phyloP scores from a whole-genome alignment of 1,284 basidiomycete genomes.

The Flammula alnicola region DNA sequence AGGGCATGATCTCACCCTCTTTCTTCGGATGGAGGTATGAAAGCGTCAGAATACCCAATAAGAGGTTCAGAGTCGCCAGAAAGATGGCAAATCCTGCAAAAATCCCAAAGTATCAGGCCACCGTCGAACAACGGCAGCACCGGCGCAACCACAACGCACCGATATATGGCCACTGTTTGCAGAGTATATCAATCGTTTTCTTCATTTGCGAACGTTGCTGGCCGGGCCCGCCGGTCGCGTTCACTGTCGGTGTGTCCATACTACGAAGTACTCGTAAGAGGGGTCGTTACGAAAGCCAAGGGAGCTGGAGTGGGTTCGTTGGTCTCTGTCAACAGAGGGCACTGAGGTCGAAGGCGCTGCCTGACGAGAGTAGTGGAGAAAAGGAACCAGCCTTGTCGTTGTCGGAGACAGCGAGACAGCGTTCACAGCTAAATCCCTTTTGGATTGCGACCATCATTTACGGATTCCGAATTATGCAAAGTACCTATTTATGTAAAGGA shows the following conservation, averaged over 20 bases:
- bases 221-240: slow-evolving; percentile 25
- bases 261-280: not conserved
- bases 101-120: slow-evolving; percentile 1
- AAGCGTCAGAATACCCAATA: slow-evolving; percentile 30
- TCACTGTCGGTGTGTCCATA: slow-evolving; percentile 15
- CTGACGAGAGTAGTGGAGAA: slow-evolving; percentile 10
- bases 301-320: no score
- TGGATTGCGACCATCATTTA: slow-evolving; percentile 14
- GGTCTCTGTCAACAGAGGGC: slow-evolving; percentile 23
- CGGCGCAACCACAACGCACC: slow-evolving; percentile 13
- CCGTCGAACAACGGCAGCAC: not conserved
- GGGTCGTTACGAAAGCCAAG: not conserved
- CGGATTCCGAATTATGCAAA: not conserved
- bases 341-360: slow-evolving; percentile 17
- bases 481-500: no score
- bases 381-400: slow-evolving; percentile 26
- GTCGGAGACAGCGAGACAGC: slow-evolving; percentile 18
- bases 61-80: slow-evolving; percentile 28
- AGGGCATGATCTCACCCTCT: slow-evolving; percentile 30
- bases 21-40: slow-evolving; percentile 32
- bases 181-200: slow-evolving; percentile 17
- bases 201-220: slow-evolving; percentile 17
- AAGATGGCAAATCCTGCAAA: slow-evolving; percentile 30
- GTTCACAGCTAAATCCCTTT: slow-evolving; percentile 10
- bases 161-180: slow-evolving; percentile 29